Conservation (phyloP, 257 asterid species). For the Marsdenia floribunda region DNA sequence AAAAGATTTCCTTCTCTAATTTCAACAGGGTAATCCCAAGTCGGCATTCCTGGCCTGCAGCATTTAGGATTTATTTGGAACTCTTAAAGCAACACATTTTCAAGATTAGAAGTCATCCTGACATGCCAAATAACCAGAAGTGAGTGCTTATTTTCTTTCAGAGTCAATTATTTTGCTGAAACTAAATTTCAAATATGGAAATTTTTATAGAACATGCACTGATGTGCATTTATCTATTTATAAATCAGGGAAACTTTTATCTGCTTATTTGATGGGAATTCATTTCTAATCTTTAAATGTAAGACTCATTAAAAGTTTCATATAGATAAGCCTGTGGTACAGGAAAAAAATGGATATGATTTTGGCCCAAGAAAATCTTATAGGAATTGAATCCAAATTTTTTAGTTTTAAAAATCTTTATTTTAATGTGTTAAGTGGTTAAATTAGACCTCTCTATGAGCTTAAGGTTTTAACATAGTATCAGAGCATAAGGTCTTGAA, state of each 20-base stretch:
- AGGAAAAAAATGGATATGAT: background rate
- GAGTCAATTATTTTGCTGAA: background rate
- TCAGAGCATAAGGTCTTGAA: too few relatives aligned
- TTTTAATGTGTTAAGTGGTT: too few relatives aligned
- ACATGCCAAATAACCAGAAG: conserved; percentile 59
- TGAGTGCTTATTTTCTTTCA: conserved; percentile 39
- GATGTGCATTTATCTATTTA: background rate
- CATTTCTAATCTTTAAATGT: background rate
- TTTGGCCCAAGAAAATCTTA: background rate
- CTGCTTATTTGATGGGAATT: background rate
- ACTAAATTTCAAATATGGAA: background rate
- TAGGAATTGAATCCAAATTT: background rate
- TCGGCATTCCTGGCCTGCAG: conserved; percentile 71
- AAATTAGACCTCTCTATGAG: too few relatives aligned
- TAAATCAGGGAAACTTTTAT: background rate
- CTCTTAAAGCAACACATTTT: conserved; percentile 71
- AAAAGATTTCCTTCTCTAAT: conserved; percentile 6
- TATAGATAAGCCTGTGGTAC: background rate
- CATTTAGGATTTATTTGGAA: conserved; percentile 87
- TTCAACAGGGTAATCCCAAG: conserved; percentile 68
- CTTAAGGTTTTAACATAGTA: too few relatives aligned
- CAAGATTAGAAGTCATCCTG: conserved; percentile 46
- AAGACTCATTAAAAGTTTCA: background rate
- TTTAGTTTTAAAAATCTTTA: background rate
- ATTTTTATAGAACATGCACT: too few relatives aligned